phyloP scores from a whole-genome alignment of 139 green algal species.

The Zygnema circumcarinatum region DNA sequence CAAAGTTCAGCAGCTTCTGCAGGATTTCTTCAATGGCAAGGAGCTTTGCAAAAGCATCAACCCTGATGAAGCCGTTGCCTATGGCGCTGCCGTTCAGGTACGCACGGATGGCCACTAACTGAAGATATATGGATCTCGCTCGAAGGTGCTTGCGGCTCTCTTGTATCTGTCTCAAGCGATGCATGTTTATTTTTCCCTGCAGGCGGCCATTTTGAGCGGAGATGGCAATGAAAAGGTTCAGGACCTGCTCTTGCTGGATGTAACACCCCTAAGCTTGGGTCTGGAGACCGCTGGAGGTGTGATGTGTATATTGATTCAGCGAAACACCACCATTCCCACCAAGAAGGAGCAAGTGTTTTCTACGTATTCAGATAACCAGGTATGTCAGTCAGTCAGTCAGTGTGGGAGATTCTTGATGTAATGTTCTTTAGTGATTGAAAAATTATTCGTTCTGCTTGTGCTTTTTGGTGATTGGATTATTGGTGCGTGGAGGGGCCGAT shows the following conservation, averaged over 20 bases:
- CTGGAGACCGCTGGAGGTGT: slow-evolving; percentile 91
- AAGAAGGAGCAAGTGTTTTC: slow-evolving; percentile 99
- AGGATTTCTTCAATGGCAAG: slow-evolving; percentile 97
- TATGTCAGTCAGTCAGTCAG: too few relatives aligned
- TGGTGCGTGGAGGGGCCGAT: too few relatives aligned
- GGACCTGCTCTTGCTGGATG: slow-evolving; percentile 96
- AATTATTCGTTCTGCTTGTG: too few relatives aligned
- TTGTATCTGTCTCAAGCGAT: too few relatives aligned
- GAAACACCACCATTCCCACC: slow-evolving; percentile 96
- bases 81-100: slow-evolving; percentile 96
- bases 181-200: too few relatives aligned
- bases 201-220: slow-evolving; percentile 92
- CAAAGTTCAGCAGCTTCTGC: slow-evolving; percentile 90
- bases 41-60: slow-evolving; percentile 98
- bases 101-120: too few relatives aligned
- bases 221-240: too few relatives aligned
- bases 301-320: slow-evolving; percentile 88
- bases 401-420: too few relatives aligned
- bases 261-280: slow-evolving; percentile 91
- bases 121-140: too few relatives aligned
- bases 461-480: too few relatives aligned
- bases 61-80: slow-evolving; percentile 98
- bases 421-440: too few relatives aligned
- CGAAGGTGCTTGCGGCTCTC: too few relatives aligned
- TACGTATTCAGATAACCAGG: slow-evolving; percentile 98